A percentile compares a stretch with the other conserved stretches of the same genome.
phyloP scores from a whole-genome alignment of 1,284 basidiomycete genomes.

The Bondarzewia mesenterica region DNA sequence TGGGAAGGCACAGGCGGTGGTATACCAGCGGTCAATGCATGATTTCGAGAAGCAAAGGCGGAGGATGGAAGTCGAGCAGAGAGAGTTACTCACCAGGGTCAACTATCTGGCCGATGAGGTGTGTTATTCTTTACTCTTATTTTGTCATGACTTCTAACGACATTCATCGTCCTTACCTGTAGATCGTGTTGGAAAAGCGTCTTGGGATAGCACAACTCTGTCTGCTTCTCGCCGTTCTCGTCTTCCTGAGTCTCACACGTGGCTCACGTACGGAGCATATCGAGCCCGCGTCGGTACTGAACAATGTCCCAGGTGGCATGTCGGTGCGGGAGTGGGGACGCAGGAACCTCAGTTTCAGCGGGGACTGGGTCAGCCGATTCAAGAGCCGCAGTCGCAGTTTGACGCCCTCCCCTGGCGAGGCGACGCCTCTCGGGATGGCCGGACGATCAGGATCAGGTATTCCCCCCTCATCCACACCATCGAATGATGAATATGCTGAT shows the following conservation, averaged over 20 bases:
- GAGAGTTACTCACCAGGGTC: conserved; percentile 56
- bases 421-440: not conserved
- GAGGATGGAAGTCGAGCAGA: conserved; percentile 63
- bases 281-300: conserved; percentile 13
- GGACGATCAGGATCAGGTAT: too few species aligned
- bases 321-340: conserved; percentile 45
- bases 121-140: conserved; percentile 6
- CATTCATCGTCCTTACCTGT: not conserved
- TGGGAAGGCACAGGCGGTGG: conserved; percentile 57
- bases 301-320: conserved; percentile 9
- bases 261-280: conserved; percentile 50
- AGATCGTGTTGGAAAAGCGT: conserved; percentile 80
- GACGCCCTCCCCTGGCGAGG: conserved; percentile 13
- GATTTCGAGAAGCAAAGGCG: conserved; percentile 71
- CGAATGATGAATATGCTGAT: too few species aligned
- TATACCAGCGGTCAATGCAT: conserved; percentile 53
- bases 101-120: conserved; percentile 74
- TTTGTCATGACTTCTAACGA: not conserved
- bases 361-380: conserved; percentile 40
- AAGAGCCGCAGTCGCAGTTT: conserved; percentile 31
- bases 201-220: conserved; percentile 79
- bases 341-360: conserved; percentile 46
- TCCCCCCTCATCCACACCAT: too few species aligned
- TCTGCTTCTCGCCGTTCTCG: conserved; percentile 67
- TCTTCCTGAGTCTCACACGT: conserved; percentile 80